Percentiles rank a stretch among this genome's conserved stretches.
Evolutionary conservation across 2,329 filamentous ascomycete species (phyloP).

Genomic region (Lecanosticta acicola): DNA sequence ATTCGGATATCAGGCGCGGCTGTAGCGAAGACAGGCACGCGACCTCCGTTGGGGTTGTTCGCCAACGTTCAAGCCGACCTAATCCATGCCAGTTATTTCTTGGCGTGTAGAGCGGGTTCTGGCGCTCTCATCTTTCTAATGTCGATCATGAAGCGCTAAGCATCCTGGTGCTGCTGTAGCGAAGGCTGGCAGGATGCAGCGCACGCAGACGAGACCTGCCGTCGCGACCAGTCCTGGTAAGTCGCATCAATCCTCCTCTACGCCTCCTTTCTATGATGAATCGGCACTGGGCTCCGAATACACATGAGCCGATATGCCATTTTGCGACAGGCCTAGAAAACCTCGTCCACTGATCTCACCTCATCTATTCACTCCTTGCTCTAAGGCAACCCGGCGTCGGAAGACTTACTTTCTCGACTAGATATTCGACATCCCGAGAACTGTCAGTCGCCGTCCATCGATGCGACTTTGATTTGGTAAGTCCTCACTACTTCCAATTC

Average conservation of each 20-base stretch:
- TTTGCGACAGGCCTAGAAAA: constrained; percentile 43
- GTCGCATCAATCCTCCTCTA: neutral
- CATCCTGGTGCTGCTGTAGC: constrained; percentile 3
- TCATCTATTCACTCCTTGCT: constrained; percentile 4
- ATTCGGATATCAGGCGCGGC: too few species aligned
- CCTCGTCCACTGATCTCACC: constrained; percentile 38
- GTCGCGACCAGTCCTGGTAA: constrained; percentile 10
- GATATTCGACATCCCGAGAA: too few species aligned
- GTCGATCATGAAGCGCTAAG: neutral
- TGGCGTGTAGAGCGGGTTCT: too few species aligned
- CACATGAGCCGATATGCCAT: constrained; percentile 32
- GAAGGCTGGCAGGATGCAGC: constrained; percentile 18
- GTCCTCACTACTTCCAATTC: constrained; percentile 1
- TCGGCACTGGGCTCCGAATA: constrained; percentile 37
- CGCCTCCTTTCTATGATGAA: constrained; percentile 29
- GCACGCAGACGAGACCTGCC: constrained; percentile 15
- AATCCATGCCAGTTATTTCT: too few species aligned
- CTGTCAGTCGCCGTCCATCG: too few species aligned
- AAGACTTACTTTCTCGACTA: too few species aligned
- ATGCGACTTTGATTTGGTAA: too few species aligned
- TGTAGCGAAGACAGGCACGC: too few species aligned
- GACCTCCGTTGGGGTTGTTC: too few species aligned
- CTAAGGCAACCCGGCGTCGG: too few species aligned
- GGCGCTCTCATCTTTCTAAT: too few species aligned
- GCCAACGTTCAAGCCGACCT: too few species aligned